These are phyloP conservation scores for Chenopodium suecicum DNA, from an alignment of 148 eudicot genomes.

Conservation along the genomic window DNA sequence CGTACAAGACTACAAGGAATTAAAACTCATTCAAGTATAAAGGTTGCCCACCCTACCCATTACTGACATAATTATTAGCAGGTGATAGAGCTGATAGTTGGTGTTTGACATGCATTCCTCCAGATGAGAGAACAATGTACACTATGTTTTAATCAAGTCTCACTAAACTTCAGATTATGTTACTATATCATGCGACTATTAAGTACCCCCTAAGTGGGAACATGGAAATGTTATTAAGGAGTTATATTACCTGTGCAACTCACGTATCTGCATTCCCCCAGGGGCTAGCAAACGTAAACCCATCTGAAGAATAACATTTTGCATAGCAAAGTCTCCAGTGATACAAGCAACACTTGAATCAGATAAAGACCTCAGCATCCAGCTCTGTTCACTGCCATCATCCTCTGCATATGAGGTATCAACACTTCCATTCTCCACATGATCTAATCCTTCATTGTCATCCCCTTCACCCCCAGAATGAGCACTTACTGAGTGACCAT, in stretches of 20 bases:
- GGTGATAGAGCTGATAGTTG: neutral
- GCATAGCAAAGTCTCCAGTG: slow-evolving; percentile 96
- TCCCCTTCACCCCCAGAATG: slow-evolving; percentile 31
- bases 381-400: slow-evolving; percentile 87
- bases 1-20: no score
- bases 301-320: slow-evolving; percentile 93
- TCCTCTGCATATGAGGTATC: slow-evolving; percentile 57
- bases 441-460: slow-evolving; percentile 33
- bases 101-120: neutral
- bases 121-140: no score
- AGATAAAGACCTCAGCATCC: slow-evolving; percentile 79
- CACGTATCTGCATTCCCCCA: slow-evolving; percentile 98
- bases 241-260: slow-evolving; percentile 71
- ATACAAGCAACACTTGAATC: slow-evolving; percentile 92
- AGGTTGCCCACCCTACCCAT: neutral
- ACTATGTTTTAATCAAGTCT: neutral
- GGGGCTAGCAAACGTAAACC: slow-evolving; percentile 91
- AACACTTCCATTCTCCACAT: slow-evolving; percentile 54
- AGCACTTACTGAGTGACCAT: slow-evolving; percentile 8
- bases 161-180: neutral
- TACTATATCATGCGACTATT: neutral
- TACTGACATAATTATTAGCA: neutral
- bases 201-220: neutral
- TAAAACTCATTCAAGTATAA: neutral
- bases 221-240: neutral